These are phyloP conservation scores for Aureobasidium sp. DNA, from an alignment of 2,329 filamentous ascomycete genomes.

Conservation along the genomic window DNA sequence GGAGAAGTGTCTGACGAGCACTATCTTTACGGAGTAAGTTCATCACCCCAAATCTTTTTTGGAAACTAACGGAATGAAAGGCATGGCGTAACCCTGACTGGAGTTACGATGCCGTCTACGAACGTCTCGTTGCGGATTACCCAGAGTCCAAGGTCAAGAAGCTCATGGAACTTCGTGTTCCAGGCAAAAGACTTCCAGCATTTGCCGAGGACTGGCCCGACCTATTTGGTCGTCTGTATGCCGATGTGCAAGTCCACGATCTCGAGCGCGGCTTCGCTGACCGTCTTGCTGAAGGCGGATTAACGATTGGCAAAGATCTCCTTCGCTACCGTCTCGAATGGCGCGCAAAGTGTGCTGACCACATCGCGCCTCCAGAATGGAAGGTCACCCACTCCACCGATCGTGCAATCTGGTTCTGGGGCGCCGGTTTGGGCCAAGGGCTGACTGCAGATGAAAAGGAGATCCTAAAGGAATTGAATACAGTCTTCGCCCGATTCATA, in stretches of 20 bases:
- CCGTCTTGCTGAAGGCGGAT: conserved; percentile 33
- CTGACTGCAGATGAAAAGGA: conserved; percentile 38
- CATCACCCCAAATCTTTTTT: neutral
- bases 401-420: conserved; percentile 49
- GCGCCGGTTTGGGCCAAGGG: conserved; percentile 32
- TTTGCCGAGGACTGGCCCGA: conserved; percentile 40
- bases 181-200: conserved; percentile 26
- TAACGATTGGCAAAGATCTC: conserved; percentile 35
- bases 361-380: conserved; percentile 36
- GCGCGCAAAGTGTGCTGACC: conserved; percentile 40
- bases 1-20: conserved; percentile 50
- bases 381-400: conserved; percentile 49
- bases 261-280: conserved; percentile 44
- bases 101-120: conserved; percentile 33
- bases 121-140: conserved; percentile 46
- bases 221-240: conserved; percentile 47
- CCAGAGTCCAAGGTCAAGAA: conserved; percentile 34
- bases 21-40: conserved; percentile 36
- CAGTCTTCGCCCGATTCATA: conserved; percentile 32
- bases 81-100: conserved; percentile 39
- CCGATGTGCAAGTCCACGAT: conserved; percentile 47
- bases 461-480: conserved; percentile 31
- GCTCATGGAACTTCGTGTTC: conserved; percentile 27
- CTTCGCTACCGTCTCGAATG: conserved; percentile 48
- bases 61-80: neutral